phyloP scores from a whole-genome alignment of 805 yeast species.

The Candida succiphila region DNA sequence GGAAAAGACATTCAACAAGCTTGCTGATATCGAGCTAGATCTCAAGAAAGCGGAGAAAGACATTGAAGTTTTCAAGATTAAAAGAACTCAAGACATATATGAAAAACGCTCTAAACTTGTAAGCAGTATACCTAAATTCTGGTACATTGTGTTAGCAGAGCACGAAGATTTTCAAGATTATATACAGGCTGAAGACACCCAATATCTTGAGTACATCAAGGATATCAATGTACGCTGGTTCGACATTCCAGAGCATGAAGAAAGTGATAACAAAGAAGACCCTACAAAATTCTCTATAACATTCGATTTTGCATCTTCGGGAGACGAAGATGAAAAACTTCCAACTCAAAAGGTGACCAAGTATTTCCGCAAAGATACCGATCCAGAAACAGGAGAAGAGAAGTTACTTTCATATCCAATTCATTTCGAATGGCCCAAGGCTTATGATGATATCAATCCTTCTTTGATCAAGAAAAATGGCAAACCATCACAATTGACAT shows the following conservation, averaged over 20 bases:
- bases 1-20: conserved; percentile 32
- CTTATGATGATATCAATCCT: conserved; percentile 49
- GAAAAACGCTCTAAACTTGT: conserved; percentile 44
- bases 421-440: conserved; percentile 60
- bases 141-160: conserved; percentile 81
- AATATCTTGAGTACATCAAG: conserved; percentile 55
- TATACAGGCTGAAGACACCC: conserved; percentile 66
- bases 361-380: conserved; percentile 36
- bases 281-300: conserved; percentile 47
- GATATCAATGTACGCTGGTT: conserved; percentile 55
- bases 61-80: conserved; percentile 44
- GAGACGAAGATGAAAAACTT: conserved; percentile 39
- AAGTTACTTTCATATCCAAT: conserved; percentile 44
- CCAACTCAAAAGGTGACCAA: conserved; percentile 55
- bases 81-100: conserved; percentile 47
- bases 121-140: conserved; percentile 57
- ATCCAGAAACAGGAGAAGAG: conserved; percentile 43
- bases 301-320: conserved; percentile 41
- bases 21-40: conserved; percentile 50
- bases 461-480: conserved; percentile 27
- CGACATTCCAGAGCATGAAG: conserved; percentile 11
- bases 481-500: conserved; percentile 23
- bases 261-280: conserved; percentile 16
- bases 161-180: conserved; percentile 80
- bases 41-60: conserved; percentile 52